These are phyloP conservation scores for Saccharomyces mikatae DNA, from an alignment of 805 yeast genomes.

Conservation along the genomic window DNA sequence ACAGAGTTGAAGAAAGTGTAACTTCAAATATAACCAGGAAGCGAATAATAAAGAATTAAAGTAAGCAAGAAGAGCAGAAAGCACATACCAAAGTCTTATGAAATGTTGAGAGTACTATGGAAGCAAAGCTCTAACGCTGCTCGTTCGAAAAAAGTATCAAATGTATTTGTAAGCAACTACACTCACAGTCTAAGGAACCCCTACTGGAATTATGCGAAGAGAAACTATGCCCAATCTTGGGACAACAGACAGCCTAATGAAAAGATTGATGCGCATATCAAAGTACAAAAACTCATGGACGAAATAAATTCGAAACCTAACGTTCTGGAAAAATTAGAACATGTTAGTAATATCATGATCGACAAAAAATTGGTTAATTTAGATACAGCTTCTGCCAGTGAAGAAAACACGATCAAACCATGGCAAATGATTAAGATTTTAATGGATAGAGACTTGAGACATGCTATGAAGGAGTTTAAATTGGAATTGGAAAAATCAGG, in stretches of 20 bases:
- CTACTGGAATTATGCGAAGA: not conserved
- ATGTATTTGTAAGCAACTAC: not conserved
- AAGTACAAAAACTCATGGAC: constrained; percentile 21
- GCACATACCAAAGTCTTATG: not conserved
- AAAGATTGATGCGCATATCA: constrained; percentile 20
- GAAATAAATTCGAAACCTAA: constrained; percentile 18
- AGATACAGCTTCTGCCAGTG: constrained; percentile 12
- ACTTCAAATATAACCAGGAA: not conserved
- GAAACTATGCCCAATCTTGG: constrained; percentile 24
- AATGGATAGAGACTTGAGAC: constrained; percentile 21
- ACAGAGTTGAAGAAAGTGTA: not conserved
- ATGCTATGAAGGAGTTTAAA: constrained; percentile 20
- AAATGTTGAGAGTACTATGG: not conserved
- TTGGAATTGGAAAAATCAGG: constrained; percentile 22
- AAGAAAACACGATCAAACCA: constrained; percentile 6
- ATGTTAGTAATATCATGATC: constrained; percentile 16
- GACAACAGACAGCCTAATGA: constrained; percentile 17
- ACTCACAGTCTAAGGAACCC: not conserved
- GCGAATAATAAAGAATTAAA: not conserved
- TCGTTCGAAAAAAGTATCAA: not conserved
- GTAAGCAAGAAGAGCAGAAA: not conserved
- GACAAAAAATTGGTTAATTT: constrained; percentile 14
- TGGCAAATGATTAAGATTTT: constrained; percentile 24
- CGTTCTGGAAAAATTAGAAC: constrained; percentile 15
- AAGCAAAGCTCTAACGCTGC: not conserved